phyloP scores from a whole-genome alignment of 2,329 filamentous ascomycete genomes.

The Stagonosporopsis cucurbitacearum region DNA sequence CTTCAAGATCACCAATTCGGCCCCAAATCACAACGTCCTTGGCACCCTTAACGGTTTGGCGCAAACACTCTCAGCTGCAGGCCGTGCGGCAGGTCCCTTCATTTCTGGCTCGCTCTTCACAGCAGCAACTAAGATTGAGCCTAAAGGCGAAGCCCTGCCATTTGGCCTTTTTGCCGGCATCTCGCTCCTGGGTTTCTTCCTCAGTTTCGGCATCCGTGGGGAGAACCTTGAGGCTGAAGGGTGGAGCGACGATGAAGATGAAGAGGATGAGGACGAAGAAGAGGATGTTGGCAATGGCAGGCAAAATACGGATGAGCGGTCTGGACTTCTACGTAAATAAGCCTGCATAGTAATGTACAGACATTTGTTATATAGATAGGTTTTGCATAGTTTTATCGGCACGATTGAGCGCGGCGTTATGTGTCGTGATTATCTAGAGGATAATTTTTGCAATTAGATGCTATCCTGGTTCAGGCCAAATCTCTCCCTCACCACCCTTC shows the following conservation, averaged over 20 bases:
- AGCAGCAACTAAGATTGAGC: slow-evolving; percentile 72
- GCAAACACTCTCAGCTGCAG: slow-evolving; percentile 89
- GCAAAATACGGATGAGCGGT: slow-evolving; percentile 34
- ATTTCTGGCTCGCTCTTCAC: slow-evolving; percentile 87
- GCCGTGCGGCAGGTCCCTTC: slow-evolving; percentile 86
- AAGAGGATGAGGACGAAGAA: slow-evolving; percentile 39
- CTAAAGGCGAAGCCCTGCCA: slow-evolving; percentile 82
- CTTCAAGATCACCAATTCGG: slow-evolving; percentile 85
- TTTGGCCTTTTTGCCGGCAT: slow-evolving; percentile 90
- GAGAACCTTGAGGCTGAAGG: slow-evolving; percentile 65
- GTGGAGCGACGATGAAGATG: slow-evolving; percentile 53
- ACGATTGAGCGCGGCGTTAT: slow-evolving; percentile 11
- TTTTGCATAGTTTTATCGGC: slow-evolving; percentile 7
- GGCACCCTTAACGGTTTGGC: slow-evolving; percentile 93
- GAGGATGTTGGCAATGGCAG: slow-evolving; percentile 27
- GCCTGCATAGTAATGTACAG: slow-evolving; percentile 1
- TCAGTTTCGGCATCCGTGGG: slow-evolving; percentile 79
- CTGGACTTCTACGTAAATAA: slow-evolving; percentile 41
- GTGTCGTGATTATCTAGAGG: background rate
- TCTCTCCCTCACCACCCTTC: background rate
- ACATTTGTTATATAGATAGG: slow-evolving; percentile 6
- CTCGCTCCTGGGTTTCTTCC: slow-evolving; percentile 77
- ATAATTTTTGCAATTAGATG: slow-evolving; percentile 5
- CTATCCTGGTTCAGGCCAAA: background rate
- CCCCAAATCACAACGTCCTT: slow-evolving; percentile 81